Conservation (phyloP, 148 eudicot genomes). For the Rhododendron ovatum region DNA sequence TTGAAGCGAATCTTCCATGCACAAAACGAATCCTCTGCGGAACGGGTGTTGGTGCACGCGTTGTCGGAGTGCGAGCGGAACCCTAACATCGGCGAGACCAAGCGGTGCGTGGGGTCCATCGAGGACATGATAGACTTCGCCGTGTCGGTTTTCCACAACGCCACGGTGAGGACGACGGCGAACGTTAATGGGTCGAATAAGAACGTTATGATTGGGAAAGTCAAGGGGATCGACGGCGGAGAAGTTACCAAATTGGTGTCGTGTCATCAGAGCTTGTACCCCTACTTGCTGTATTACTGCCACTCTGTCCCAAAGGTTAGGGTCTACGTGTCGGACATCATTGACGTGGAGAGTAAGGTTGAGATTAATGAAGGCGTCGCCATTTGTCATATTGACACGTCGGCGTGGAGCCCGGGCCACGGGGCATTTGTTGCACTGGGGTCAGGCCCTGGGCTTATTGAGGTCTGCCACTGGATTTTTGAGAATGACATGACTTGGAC, state of each 20-base stretch:
- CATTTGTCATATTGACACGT: slow-evolving; percentile 83
- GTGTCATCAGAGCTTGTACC: slow-evolving; percentile 90
- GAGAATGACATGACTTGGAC: slow-evolving; percentile 94
- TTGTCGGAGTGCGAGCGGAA: slow-evolving; percentile 66
- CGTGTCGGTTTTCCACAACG: slow-evolving; percentile 38
- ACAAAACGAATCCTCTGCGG: slow-evolving; percentile 33
- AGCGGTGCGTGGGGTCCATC: slow-evolving; percentile 61
- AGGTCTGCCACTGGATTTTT: slow-evolving; percentile 93
- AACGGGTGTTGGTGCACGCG: slow-evolving; percentile 38
- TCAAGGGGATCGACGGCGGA: slow-evolving; percentile 66
- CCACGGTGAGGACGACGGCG: slow-evolving; percentile 55
- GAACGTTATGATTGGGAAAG: slow-evolving; percentile 58
- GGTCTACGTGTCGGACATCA: slow-evolving; percentile 68
- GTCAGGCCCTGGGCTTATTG: slow-evolving; percentile 69
- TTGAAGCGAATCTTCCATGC: slow-evolving; percentile 44
- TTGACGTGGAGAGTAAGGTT: slow-evolving; percentile 41
- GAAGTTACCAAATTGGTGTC: slow-evolving; percentile 76
- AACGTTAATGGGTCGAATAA: slow-evolving; percentile 55
- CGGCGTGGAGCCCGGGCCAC: slow-evolving; percentile 75
- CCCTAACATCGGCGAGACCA: slow-evolving; percentile 72
- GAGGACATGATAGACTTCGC: slow-evolving; percentile 95
- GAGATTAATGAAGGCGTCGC: slow-evolving; percentile 71
- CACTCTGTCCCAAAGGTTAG: slow-evolving; percentile 94
- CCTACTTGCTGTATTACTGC: slow-evolving; percentile 79
- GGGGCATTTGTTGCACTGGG: slow-evolving; percentile 79